Conservation (phyloP, 73 alveolate genomes). For the Stentor roeselii region DNA sequence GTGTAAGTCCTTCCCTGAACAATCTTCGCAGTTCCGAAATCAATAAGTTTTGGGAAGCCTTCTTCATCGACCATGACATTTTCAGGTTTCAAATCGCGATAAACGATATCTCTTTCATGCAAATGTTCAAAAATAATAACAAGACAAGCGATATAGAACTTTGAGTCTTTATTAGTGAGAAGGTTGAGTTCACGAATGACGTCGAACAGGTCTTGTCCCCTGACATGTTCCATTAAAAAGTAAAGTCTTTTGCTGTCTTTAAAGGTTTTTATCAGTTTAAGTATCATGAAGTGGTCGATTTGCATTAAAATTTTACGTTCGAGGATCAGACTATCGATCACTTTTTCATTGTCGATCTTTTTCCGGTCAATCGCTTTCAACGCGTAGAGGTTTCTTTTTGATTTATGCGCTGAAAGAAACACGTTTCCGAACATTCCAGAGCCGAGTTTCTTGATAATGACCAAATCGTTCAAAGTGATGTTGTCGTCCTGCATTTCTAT, state of each 20-base stretch:
- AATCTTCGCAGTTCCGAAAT: too few relatives aligned
- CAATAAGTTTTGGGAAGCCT: not conserved
- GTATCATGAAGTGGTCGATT: conserved; percentile 33
- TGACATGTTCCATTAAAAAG: conserved; percentile 34
- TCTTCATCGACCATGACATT: not conserved
- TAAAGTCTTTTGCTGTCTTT: conserved; percentile 25
- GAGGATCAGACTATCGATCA: conserved; percentile 31
- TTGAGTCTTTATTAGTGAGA: not conserved
- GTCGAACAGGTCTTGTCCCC: conserved; percentile 41
- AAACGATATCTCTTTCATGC: too few relatives aligned
- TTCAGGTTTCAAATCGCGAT: too few relatives aligned
- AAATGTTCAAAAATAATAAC: not conserved
- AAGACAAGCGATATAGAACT: not conserved
- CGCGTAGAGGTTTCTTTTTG: conserved; percentile 36
- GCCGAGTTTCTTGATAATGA: conserved; percentile 39
- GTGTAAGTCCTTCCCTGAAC: not conserved
- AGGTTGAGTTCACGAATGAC: conserved; percentile 40
- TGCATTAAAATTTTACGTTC: conserved; percentile 33
- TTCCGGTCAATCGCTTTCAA: conserved; percentile 26
- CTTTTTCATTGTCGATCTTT: conserved; percentile 28
- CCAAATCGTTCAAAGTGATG: conserved; percentile 43
- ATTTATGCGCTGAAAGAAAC: not conserved
- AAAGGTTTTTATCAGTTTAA: conserved; percentile 28
- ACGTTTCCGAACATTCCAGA: conserved; percentile 40
- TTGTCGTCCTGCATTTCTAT: conserved; percentile 41